Evolutionary conservation across 805 yeast genomes (phyloP).

Genomic region (Nakazawaea ambrosiae): DNA sequence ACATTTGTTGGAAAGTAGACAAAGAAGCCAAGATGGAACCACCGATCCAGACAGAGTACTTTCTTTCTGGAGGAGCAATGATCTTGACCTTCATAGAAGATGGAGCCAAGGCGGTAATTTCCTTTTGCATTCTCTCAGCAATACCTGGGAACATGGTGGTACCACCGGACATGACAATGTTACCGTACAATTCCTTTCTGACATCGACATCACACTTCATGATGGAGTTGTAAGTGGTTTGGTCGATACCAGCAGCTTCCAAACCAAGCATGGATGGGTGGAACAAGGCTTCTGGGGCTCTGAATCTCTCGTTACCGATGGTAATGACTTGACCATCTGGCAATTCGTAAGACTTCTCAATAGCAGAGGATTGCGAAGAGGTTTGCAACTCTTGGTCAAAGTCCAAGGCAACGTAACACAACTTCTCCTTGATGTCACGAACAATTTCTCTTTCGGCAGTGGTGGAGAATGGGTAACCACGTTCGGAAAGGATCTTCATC

Average conservation of each 20-base stretch:
- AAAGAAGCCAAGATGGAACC: constrained; percentile 98
- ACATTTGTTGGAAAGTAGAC: constrained; percentile 99
- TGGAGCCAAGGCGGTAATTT: constrained; percentile 98
- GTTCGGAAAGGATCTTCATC: constrained; percentile 97
- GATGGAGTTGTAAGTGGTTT: constrained; percentile 91
- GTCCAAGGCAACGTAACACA: constrained; percentile 98
- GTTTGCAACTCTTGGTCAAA: constrained; percentile 99
- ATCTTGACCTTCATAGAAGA: constrained; percentile 99
- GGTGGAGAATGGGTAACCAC: constrained; percentile 98
- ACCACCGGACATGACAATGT: constrained; percentile 99
- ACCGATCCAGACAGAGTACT: constrained; percentile 99
- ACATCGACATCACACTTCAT: constrained; percentile 99
- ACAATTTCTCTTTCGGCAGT: constrained; percentile 98
- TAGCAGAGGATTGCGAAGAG: constrained; percentile 95
- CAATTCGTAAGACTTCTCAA: constrained; percentile 98
- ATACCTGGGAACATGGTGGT: constrained; percentile 99
- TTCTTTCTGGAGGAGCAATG: constrained; percentile 99
- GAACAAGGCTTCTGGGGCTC: constrained; percentile 99
- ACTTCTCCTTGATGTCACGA: constrained; percentile 94
- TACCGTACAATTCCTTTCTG: constrained; percentile 97
- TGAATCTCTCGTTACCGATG: constrained; percentile 99
- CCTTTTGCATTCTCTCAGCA: constrained; percentile 99
- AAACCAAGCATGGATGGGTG: constrained; percentile 86
- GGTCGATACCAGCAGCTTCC: constrained; percentile 99
- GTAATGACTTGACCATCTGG: constrained; percentile 99